Base-by-base conservation (phyloP, 768 basidiomycete species). In the Panaeolus papilionaceus region DNA sequence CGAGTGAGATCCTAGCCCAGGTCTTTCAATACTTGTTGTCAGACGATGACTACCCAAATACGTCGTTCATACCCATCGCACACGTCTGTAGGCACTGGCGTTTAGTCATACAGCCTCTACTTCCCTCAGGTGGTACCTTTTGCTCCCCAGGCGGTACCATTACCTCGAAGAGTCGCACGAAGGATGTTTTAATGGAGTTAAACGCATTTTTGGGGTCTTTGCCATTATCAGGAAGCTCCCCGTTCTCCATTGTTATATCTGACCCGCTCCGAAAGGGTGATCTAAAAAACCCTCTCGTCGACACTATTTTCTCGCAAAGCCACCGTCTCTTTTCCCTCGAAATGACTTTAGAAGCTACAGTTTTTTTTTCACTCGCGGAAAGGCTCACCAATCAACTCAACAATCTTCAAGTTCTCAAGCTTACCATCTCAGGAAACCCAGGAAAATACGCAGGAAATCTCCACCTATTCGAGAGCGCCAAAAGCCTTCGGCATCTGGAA, bases 81-180 rank as follows among this genome's bases (percentile, higher is more conserved):
- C 47, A 49, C 8, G 47, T 49, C 5, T 49, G 47, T 7, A 49
- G 47, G 4, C 54, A 58, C 28, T 58, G 54, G 54, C 54, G 54
- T 12, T 4, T 33, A 14, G 12, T 33, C 11, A 33, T 33, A 2
- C 20, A 16, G 11, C 54, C 54, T 2, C n/a, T 58, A 37, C 54
- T 58, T 14, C 54, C 54, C 26, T 58, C 54, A 0, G 26, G 28
- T 16, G 54, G 54, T 16, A 33, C 28, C 3, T 58, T 58, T 37
- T 6, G 33, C 12, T 4, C 33, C 4, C 54, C 54, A 16, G 33
- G 54, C 4, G 54, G 54, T 12, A 58, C 28, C 26, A 33, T 14
- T 11, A 28, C 11, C 54, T 58, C 54, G 9, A 58, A 28, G 18
- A 16, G 54, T 58, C 54, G 54, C 3, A 58, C 14, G 3, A 28